A percentile compares a stretch with the other conserved stretches of the same genome.
These are phyloP conservation scores for Nemania sp. DNA, from an alignment of 2,329 filamentous ascomycete species.

Conservation along the genomic window DNA sequence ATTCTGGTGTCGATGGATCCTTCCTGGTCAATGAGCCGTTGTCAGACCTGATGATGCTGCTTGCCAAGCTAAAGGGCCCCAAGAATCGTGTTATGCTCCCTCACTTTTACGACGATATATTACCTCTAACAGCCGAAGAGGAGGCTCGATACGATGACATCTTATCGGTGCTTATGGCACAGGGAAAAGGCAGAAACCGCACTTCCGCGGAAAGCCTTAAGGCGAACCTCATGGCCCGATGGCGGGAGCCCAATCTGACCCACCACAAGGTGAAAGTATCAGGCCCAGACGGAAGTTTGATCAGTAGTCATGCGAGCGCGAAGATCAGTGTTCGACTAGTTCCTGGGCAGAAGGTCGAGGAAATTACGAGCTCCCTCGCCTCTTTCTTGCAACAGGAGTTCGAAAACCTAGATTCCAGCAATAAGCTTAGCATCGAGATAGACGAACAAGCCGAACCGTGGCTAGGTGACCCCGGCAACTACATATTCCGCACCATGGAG, in stretches of 20 bases:
- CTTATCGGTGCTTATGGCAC: slow-evolving; percentile 72
- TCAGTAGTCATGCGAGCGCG: slow-evolving; percentile 86
- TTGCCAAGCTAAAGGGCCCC: slow-evolving; percentile 79
- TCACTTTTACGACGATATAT: slow-evolving; percentile 84
- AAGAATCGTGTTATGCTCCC: slow-evolving; percentile 84
- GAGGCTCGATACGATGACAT: slow-evolving; percentile 84
- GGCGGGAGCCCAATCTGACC: slow-evolving; percentile 93
- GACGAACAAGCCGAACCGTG: slow-evolving; percentile 95
- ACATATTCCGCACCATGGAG: slow-evolving; percentile 88
- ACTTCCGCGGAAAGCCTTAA: slow-evolving; percentile 72
- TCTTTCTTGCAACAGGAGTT: slow-evolving; percentile 75
- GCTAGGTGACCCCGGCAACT: slow-evolving; percentile 88
- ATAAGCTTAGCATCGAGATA: slow-evolving; percentile 78
- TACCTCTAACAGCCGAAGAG: slow-evolving; percentile 75
- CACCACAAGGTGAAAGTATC: slow-evolving; percentile 93
- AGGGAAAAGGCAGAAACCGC: slow-evolving; percentile 60
- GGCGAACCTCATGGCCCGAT: slow-evolving; percentile 84
- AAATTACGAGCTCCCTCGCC: slow-evolving; percentile 71
- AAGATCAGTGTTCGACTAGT: slow-evolving; percentile 90
- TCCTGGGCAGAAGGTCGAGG: slow-evolving; percentile 84
- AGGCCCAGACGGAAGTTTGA: slow-evolving; percentile 87
- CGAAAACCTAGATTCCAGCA: slow-evolving; percentile 74
- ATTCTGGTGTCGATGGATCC: slow-evolving; percentile 96
- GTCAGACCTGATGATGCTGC: slow-evolving; percentile 83
- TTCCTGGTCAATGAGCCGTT: slow-evolving; percentile 87